Conservation (phyloP, 2,329 filamentous ascomycete species). For the Chaetothyriales sp. region DNA sequence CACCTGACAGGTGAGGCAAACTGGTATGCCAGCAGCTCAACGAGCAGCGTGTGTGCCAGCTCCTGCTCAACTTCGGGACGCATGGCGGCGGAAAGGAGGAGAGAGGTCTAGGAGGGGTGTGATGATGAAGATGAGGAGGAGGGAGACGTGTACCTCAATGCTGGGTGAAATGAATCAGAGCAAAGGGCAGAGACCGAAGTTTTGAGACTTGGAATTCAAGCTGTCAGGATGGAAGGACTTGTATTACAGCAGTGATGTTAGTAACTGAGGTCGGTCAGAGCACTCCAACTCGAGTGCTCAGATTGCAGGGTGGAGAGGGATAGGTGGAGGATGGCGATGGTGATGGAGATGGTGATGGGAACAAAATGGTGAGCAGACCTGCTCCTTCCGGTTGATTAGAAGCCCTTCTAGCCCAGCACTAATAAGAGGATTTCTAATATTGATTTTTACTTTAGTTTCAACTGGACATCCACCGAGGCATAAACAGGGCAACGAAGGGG, state of each 20-base stretch:
- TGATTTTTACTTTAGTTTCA: background rate
- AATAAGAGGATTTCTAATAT: background rate
- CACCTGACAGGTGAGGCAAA: conserved; percentile 97
- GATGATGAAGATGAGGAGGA: conserved; percentile 10
- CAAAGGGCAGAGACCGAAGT: conserved; percentile 6
- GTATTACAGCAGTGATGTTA: background rate
- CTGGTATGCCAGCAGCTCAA: conserved; percentile 97
- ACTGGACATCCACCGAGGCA: background rate
- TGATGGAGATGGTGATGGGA: background rate
- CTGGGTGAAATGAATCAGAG: conserved; percentile 20
- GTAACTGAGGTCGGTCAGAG: background rate
- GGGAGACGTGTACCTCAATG: conserved; percentile 5
- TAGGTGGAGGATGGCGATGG: background rate
- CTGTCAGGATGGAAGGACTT: background rate
- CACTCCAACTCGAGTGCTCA: background rate
- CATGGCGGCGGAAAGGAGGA: conserved; percentile 43
- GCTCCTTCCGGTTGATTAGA: background rate
- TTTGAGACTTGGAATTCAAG: background rate
- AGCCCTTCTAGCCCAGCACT: background rate
- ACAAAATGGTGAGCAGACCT: background rate
- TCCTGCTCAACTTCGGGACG: conserved; percentile 98
- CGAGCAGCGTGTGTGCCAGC: conserved; percentile 91
- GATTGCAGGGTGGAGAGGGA: background rate
- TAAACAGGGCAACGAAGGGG: background rate
- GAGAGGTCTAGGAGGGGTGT: conserved; percentile 13